These are phyloP conservation scores for Omphalotus guepiniiformis DNA, from an alignment of 768 basidiomycete genomes.

Conservation along the genomic window DNA sequence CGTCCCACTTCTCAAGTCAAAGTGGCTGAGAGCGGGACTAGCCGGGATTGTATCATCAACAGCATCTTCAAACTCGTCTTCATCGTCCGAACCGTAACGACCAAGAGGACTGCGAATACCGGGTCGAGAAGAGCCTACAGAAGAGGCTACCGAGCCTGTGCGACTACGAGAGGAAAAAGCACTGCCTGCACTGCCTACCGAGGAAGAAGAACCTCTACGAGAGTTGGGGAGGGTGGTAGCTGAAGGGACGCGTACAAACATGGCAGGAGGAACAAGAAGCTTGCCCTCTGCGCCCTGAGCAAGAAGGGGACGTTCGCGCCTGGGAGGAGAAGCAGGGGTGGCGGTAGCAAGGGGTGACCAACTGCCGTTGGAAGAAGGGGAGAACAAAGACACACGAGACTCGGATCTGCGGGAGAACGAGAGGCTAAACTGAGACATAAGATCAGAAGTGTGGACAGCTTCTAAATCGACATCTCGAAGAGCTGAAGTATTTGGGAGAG, in stretches of 20 bases:
- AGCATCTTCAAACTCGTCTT: slow-evolving; percentile 25
- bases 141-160: slow-evolving; percentile 10
- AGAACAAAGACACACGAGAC: slow-evolving; percentile 39
- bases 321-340: slow-evolving; percentile 26
- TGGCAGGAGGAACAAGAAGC: slow-evolving; percentile 51
- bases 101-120: slow-evolving; percentile 38
- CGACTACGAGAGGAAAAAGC: slow-evolving; percentile 12
- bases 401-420: slow-evolving; percentile 54
- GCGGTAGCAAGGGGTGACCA: slow-evolving; percentile 32
- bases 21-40: slow-evolving; percentile 23
- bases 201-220: slow-evolving; percentile 28
- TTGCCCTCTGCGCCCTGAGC: slow-evolving; percentile 60
- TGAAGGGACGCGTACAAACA: slow-evolving; percentile 16
- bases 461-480: slow-evolving; percentile 14
- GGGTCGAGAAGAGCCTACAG: background rate
- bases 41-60: slow-evolving; percentile 9
- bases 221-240: slow-evolving; percentile 20
- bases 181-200: slow-evolving; percentile 11
- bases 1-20: no score
- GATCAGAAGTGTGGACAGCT: slow-evolving; percentile 35
- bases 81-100: slow-evolving; percentile 27
- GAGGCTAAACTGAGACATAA: slow-evolving; percentile 52
- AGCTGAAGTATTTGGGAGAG: slow-evolving; percentile 28
- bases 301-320: slow-evolving; percentile 53
- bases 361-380: slow-evolving; percentile 29